These are phyloP conservation scores for Hanseniaspora osmophila DNA, from an alignment of 805 yeast genomes.

Conservation along the genomic window DNA sequence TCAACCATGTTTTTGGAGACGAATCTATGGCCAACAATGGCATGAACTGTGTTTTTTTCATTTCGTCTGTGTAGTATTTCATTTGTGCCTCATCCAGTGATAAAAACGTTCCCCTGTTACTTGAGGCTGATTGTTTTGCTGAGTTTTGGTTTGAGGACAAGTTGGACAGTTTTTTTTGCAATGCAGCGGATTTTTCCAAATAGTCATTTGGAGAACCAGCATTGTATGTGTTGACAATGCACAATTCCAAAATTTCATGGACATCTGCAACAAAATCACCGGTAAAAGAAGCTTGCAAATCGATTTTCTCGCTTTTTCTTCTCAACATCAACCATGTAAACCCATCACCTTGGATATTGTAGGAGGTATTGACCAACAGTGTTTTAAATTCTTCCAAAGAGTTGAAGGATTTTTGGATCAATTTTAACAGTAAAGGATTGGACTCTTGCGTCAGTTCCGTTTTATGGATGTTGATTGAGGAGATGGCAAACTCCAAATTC, in stretches of 20 bases:
- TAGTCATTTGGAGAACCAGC: conserved; percentile 67
- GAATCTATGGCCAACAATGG: conserved; percentile 64
- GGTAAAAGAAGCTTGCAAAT: conserved; percentile 5
- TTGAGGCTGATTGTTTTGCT: background rate
- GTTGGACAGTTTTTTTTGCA: background rate
- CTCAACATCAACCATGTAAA: conserved; percentile 76
- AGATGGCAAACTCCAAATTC: conserved; percentile 26
- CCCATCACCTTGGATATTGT: conserved; percentile 75
- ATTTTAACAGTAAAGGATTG: conserved; percentile 12
- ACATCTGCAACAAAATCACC: conserved; percentile 5
- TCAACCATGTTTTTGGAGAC: conserved; percentile 52
- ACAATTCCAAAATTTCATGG: conserved; percentile 22
- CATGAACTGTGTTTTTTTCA: conserved; percentile 19
- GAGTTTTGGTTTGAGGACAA: conserved; percentile 2
- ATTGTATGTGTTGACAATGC: conserved; percentile 71
- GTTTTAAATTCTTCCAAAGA: conserved; percentile 63
- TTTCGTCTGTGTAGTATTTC: conserved; percentile 8
- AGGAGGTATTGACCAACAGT: conserved; percentile 53
- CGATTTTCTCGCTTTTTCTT: conserved; percentile 8
- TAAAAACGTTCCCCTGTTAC: conserved; percentile 9
- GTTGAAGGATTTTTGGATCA: conserved; percentile 43
- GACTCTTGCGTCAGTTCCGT: conserved; percentile 8
- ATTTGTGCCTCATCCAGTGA: conserved; percentile 28
- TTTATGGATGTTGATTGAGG: conserved; percentile 19
- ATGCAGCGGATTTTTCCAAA: background rate